Conservation (phyloP, 2,329 filamentous ascomycete species). For the Cladosporium sp. region DNA sequence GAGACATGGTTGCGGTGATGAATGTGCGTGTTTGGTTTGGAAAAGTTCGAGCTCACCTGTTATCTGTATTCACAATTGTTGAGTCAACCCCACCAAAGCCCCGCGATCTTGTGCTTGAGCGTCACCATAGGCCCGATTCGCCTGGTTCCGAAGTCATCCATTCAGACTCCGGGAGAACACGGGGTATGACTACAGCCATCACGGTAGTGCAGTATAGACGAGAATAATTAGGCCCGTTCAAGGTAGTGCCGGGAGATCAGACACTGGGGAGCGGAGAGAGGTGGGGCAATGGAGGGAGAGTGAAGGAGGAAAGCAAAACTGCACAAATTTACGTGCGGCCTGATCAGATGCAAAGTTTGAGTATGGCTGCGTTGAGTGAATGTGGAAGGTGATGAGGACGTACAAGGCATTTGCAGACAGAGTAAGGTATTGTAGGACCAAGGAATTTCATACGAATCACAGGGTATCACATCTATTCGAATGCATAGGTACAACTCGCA, state of each 20-base stretch:
- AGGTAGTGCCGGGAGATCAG: background rate
- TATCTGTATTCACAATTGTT: constrained; percentile 9
- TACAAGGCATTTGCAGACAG: background rate
- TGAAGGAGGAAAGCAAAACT: background rate
- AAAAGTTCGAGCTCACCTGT: constrained; percentile 4
- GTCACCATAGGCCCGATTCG: background rate
- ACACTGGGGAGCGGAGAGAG: background rate
- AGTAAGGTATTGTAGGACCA: background rate
- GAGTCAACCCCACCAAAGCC: constrained; percentile 6
- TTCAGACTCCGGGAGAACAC: constrained; percentile 12
- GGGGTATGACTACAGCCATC: constrained; percentile 12
- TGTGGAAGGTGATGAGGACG: too few relatives aligned
- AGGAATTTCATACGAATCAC: constrained; percentile 13
- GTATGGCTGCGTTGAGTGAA: too few relatives aligned
- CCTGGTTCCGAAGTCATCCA: background rate
- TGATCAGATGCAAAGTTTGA: too few relatives aligned
- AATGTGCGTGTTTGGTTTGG: background rate
- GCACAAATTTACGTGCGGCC: background rate
- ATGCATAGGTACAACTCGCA: constrained; percentile 2
- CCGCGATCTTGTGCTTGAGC: background rate
- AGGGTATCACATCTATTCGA: constrained; percentile 16
- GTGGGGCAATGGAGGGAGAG: background rate
- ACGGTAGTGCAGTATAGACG: constrained; percentile 8
- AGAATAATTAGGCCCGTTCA: constrained; percentile 5
- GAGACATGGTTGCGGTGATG: constrained; percentile 70